Conservation (phyloP, 2,329 filamentous ascomycete genomes). For the Cladophialophora exuberans region DNA sequence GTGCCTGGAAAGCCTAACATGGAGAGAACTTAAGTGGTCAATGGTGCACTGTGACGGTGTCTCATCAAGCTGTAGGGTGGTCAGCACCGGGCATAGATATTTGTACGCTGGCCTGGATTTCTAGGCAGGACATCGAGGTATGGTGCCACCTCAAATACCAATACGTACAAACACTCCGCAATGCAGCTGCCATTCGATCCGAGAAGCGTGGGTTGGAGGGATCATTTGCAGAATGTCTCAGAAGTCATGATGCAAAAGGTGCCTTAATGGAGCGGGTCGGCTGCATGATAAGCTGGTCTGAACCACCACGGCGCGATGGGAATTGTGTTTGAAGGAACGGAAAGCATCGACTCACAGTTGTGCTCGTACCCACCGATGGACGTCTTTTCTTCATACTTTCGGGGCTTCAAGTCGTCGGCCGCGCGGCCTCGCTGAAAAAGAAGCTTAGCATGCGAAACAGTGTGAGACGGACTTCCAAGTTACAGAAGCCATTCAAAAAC, state of each 20-base stretch:
- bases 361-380: neutral
- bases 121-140: too few relatives aligned
- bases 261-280: conserved; percentile 17
- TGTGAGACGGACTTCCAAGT: conserved; percentile 7
- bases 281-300: conserved; percentile 25
- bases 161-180: neutral
- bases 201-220: conserved; percentile 23
- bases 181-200: neutral
- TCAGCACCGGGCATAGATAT: neutral
- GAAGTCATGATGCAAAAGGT: conserved; percentile 27
- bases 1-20: too few relatives aligned
- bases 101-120: neutral
- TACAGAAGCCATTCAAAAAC: neutral
- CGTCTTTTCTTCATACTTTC: neutral
- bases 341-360: conserved; percentile 1
- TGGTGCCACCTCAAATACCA: too few relatives aligned
- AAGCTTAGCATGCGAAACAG: conserved; percentile 8
- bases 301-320: neutral
- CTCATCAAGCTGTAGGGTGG: neutral
- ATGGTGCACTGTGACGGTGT: too few relatives aligned
- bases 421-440: conserved; percentile 8
- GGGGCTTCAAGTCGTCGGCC: conserved; percentile 1
- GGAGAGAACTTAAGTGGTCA: too few relatives aligned
- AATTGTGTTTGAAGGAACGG: conserved; percentile 2
- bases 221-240: conserved; percentile 30